phyloP scores from a whole-genome alignment of 2,329 filamentous ascomycete genomes.

The Aspergillus novofumigatus region DNA sequence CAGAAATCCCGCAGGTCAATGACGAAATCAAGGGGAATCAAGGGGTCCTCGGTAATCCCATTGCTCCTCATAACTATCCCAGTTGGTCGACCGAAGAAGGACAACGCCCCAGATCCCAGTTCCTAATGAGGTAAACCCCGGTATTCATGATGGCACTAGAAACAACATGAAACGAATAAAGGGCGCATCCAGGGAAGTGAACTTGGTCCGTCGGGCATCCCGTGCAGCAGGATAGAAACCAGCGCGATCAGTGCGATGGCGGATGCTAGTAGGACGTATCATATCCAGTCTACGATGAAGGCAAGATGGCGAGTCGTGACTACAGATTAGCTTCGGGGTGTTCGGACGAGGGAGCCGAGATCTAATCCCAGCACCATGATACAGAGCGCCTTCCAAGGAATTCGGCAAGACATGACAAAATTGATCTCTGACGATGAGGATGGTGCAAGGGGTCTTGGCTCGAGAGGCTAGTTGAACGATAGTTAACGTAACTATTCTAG shows the following conservation, averaged over 20 bases:
- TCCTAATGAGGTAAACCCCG: neutral
- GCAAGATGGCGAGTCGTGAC: constrained; percentile 50
- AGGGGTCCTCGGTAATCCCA: neutral
- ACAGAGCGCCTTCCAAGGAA: constrained; percentile 10
- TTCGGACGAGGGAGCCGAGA: constrained; percentile 42
- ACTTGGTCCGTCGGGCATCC: neutral
- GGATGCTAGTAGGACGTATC: constrained; percentile 13
- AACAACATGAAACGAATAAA: neutral
- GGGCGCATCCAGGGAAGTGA: constrained; percentile 17
- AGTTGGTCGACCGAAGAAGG: neutral
- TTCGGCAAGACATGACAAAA: constrained; percentile 14
- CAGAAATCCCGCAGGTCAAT: constrained; percentile 27
- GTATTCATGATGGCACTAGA: neutral
- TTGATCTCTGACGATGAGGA: neutral
- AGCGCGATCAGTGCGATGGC: neutral
- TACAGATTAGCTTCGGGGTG: constrained; percentile 51
- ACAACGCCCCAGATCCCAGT: neutral
- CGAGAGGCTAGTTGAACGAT: neutral
- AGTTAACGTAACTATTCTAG: no score
- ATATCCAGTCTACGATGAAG: constrained; percentile 49
- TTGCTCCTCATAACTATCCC: neutral
- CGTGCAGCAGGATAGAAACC: neutral
- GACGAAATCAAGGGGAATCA: neutral
- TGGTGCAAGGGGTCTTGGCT: neutral
- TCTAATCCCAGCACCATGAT: constrained; percentile 5